These are phyloP conservation scores for Malbranchea zuffiana DNA, from an alignment of 2,329 filamentous ascomycete species.

Conservation along the genomic window DNA sequence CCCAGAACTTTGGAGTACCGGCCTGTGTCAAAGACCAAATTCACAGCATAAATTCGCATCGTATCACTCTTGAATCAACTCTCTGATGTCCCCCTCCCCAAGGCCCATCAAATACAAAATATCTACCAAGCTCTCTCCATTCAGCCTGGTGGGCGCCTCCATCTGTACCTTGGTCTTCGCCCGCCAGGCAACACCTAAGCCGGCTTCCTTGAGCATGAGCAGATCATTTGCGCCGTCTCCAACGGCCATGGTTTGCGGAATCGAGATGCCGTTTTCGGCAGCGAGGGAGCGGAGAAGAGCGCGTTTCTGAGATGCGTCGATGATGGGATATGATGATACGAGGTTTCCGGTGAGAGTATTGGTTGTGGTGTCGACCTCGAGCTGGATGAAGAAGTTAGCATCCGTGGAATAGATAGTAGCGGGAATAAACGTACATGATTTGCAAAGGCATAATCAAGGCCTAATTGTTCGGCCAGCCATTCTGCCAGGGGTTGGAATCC, in stretches of 20 bases:
- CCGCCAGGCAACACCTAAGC: constrained; percentile 52
- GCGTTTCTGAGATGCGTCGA: constrained; percentile 49
- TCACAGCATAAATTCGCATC: too few relatives aligned
- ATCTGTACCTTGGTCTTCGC: constrained; percentile 55
- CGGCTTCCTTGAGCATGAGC: constrained; percentile 52
- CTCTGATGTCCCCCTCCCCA: constrained; percentile 39
- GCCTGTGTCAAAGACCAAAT: too few relatives aligned
- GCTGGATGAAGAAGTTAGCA: constrained; percentile 21
- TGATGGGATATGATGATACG: constrained; percentile 44
- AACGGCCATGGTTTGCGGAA: constrained; percentile 47
- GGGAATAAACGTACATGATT: constrained; percentile 55
- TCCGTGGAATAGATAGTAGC: constrained; percentile 3
- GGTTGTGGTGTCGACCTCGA: constrained; percentile 38
- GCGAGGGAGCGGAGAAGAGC: constrained; percentile 46
- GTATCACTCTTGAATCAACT: constrained; percentile 25
- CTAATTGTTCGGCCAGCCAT: constrained; percentile 71
- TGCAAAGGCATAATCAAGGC: constrained; percentile 77
- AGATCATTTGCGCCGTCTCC: constrained; percentile 57
- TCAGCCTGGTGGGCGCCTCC: constrained; percentile 49
- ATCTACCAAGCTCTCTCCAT: constrained; percentile 47
- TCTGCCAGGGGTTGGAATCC: constrained; percentile 82
- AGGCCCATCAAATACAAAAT: constrained; percentile 49
- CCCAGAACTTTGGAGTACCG: too few relatives aligned
- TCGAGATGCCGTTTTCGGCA: constrained; percentile 42
- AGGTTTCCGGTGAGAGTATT: constrained; percentile 48